Percentiles rank a stretch among this genome's conserved stretches.
These are phyloP conservation scores for Conticribra weissflogii DNA, from an alignment of 108 stramenopile species.

Conservation along the genomic window DNA sequence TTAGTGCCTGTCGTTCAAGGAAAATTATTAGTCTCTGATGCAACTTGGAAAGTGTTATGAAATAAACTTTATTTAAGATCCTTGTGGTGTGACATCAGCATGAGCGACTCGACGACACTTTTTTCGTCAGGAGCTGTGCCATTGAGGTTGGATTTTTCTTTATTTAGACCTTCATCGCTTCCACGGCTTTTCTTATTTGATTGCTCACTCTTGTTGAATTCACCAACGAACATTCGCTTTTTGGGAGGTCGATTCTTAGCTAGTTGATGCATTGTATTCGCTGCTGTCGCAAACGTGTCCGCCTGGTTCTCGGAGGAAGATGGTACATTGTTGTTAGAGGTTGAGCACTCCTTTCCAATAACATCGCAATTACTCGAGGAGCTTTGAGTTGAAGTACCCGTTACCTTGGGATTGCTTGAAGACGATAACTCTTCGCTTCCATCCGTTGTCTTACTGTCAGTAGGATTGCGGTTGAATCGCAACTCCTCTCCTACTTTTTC, in stretches of 20 bases:
- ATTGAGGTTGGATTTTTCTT: not conserved
- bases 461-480: conserved; percentile 44
- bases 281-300: not conserved
- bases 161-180: not conserved
- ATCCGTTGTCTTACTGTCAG: not conserved
- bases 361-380: not conserved
- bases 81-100: conserved; percentile 23
- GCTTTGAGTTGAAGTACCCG: conserved; percentile 8
- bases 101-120: conserved; percentile 65
- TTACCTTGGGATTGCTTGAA: not conserved
- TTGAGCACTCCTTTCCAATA: not conserved
- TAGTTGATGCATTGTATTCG: not conserved
- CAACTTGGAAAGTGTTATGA: no score
- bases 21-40: no score
- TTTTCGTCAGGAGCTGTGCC: conserved; percentile 34
- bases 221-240: conserved; percentile 21
- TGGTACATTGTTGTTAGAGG: not conserved
- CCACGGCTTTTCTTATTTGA: conserved; percentile 4
- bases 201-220: conserved; percentile 1
- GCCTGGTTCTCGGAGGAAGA: conserved; percentile 16
- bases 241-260: conserved; percentile 27
- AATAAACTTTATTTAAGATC: no score
- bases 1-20: no score
- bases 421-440: conserved; percentile 3
- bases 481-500: conserved; percentile 59